Percentiles rank a stretch among this genome's conserved stretches.
Conservation (phyloP, 106 monocot genomes). For the Platanthera zijinensis region DNA sequence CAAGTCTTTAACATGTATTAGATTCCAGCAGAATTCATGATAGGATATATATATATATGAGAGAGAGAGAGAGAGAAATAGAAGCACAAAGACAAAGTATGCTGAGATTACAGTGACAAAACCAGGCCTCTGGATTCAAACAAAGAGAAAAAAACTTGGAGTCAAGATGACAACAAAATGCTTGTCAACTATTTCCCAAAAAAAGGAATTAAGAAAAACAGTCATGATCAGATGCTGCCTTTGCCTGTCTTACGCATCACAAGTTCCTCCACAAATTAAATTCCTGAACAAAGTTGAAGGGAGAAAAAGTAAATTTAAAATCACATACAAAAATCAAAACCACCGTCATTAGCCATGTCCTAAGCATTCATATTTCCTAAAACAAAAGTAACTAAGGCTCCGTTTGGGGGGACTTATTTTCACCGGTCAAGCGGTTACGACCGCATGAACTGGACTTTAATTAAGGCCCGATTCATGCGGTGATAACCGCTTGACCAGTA, state of each 20-base stretch:
- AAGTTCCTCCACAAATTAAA: constrained; percentile 5
- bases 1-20: too few relatives aligned
- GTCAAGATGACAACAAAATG: background rate
- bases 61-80: background rate
- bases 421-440: too few relatives aligned
- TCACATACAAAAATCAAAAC: too few relatives aligned
- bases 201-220: background rate
- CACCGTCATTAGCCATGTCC: too few relatives aligned
- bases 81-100: background rate
- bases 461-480: too few relatives aligned
- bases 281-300: constrained; percentile 4
- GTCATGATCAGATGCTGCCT: background rate
- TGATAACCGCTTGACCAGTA: too few relatives aligned
- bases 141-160: constrained; percentile 1
- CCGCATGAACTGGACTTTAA: too few relatives aligned
- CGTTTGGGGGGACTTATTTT: too few relatives aligned
- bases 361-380: too few relatives aligned
- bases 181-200: constrained; percentile 1
- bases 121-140: background rate
- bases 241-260: background rate
- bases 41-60: too few relatives aligned
- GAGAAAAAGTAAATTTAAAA: background rate
- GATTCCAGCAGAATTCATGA: too few relatives aligned
- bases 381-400: too few relatives aligned
- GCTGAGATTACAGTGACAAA: background rate